Evolutionary conservation across 1,139 yeast species (phyloP).

Genomic region (Diutina catenulata): DNA sequence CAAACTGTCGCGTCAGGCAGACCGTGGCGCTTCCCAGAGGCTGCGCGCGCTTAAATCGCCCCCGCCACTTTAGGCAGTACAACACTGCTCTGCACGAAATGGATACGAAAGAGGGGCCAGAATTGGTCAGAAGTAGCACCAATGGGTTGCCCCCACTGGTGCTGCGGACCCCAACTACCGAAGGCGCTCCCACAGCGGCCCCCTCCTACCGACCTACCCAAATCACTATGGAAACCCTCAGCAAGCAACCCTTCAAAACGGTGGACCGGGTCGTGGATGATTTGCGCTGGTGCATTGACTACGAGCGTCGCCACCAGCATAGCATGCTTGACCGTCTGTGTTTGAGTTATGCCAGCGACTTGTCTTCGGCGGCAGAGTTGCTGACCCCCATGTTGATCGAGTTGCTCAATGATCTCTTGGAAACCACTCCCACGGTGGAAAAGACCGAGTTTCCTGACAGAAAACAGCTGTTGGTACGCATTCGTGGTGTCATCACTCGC

Average conservation of each 20-base stretch:
- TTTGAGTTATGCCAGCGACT: constrained; percentile 21
- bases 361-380: constrained; percentile 13
- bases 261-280: constrained; percentile 59
- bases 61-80: too few relatives aligned
- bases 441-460: not conserved
- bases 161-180: too few relatives aligned
- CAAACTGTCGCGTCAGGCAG: too few relatives aligned
- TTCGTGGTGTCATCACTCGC: constrained; percentile 24
- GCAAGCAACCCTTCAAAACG: constrained; percentile 44
- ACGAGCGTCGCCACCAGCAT: constrained; percentile 7
- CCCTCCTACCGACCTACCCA: too few relatives aligned
- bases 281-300: constrained; percentile 21
- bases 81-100: too few relatives aligned
- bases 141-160: too few relatives aligned
- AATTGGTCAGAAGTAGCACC: too few relatives aligned
- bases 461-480: constrained; percentile 7
- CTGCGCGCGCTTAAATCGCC: too few relatives aligned
- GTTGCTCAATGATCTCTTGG: constrained; percentile 23
- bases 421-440: constrained; percentile 17
- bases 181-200: too few relatives aligned
- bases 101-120: too few relatives aligned
- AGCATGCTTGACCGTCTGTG: constrained; percentile 23
- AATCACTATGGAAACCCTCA: too few relatives aligned
- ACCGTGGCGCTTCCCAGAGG: too few relatives aligned
- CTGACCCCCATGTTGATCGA: constrained; percentile 10